Percentiles rank a stretch among this genome's conserved stretches.
Conservation (phyloP, 305 asterid genomes). For the Fraxinus ornus region DNA sequence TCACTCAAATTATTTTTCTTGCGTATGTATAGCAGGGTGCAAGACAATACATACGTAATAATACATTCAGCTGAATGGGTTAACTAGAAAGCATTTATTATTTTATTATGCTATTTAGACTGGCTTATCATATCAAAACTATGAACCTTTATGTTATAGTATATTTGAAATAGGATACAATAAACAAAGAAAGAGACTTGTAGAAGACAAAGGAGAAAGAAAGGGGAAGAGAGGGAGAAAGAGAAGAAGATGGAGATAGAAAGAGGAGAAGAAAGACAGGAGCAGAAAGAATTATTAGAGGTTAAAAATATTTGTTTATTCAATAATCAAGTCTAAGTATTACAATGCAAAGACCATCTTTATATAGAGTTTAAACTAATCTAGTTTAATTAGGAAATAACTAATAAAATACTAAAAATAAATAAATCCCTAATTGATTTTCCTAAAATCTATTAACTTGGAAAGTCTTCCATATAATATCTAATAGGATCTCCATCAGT, state of each 20-base stretch:
- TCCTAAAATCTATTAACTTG: background rate
- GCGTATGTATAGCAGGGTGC: background rate
- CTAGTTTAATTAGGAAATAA: background rate
- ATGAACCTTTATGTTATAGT: background rate
- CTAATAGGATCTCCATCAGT: background rate
- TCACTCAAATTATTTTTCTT: background rate
- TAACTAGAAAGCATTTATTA: background rate
- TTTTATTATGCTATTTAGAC: background rate
- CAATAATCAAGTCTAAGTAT: background rate
- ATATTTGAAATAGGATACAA: background rate
- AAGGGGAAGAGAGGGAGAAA: background rate
- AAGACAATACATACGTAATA: background rate
- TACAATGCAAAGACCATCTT: background rate
- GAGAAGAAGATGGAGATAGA: background rate
- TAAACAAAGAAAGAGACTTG: background rate
- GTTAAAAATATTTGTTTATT: background rate
- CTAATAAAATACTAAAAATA: background rate
- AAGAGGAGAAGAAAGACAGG: background rate
- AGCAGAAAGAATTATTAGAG: background rate
- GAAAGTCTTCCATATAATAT: background rate
- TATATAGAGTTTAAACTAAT: background rate
- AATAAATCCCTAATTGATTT: background rate
- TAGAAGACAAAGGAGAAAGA: background rate
- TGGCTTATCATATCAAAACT: background rate
- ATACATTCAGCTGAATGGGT: background rate